Conservation (phyloP, 257 asterid species). For the Solanum bukasovii region DNA sequence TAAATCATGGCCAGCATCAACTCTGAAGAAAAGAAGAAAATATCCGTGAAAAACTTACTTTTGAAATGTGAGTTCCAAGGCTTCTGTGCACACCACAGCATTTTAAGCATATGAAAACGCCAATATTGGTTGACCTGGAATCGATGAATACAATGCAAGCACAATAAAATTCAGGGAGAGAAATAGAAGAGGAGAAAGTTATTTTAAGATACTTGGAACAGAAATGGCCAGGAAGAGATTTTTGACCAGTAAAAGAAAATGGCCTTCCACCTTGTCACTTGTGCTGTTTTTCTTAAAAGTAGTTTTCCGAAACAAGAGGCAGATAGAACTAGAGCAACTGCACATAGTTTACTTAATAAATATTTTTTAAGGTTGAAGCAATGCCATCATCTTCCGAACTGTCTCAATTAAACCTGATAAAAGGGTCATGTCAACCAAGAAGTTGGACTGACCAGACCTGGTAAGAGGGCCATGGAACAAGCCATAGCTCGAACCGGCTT, state of each 20-base stretch:
- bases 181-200: neutral
- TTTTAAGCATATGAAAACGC: constrained; percentile 93
- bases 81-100: constrained; percentile 97
- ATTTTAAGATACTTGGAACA: neutral
- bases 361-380: neutral
- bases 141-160: neutral
- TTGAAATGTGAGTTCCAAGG: constrained; percentile 89
- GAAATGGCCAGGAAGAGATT: neutral
- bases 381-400: neutral
- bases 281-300: neutral
- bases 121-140: constrained; percentile 86
- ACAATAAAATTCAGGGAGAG: neutral
- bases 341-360: neutral
- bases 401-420: neutral
- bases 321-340: neutral
- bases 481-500: neutral
- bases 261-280: neutral
- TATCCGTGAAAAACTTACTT: constrained; percentile 33
- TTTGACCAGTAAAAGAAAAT: neutral
- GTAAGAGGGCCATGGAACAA: neutral
- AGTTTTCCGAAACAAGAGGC: neutral
- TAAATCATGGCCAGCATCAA: neutral
- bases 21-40: neutral
- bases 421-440: neutral
- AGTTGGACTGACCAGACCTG: neutral